These are phyloP conservation scores for Rhizopogon roseolus DNA, from an alignment of 768 basidiomycete species.

Conservation along the genomic window DNA sequence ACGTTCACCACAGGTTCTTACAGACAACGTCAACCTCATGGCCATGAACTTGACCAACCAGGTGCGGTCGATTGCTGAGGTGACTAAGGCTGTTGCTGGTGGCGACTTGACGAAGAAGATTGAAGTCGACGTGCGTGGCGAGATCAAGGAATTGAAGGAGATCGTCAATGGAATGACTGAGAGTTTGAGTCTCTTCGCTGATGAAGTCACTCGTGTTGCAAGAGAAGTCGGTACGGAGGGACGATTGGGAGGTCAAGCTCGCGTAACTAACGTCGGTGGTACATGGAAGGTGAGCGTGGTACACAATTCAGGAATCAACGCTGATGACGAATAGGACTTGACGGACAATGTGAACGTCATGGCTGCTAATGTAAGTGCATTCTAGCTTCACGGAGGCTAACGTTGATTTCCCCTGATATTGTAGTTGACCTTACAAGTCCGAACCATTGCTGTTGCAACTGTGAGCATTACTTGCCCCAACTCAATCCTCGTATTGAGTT, in stretches of 20 bases:
- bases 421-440: conserved; percentile 88
- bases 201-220: conserved; percentile 83
- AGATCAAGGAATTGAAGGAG: conserved; percentile 86
- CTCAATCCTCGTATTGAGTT: background rate
- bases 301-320: background rate
- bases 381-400: background rate
- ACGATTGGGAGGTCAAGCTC: conserved; percentile 88
- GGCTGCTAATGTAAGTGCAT: conserved; percentile 75
- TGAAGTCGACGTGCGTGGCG: conserved; percentile 86
- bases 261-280: conserved; percentile 91
- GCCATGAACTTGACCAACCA: conserved; percentile 89
- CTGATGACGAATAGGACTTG: conserved; percentile 48
- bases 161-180: conserved; percentile 97
- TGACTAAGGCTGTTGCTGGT: conserved; percentile 91
- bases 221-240: conserved; percentile 98
- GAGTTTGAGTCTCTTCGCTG: conserved; percentile 78
- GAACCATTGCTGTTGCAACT: conserved; percentile 89
- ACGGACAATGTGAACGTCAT: conserved; percentile 96
- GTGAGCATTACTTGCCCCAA: conserved; percentile 36
- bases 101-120: conserved; percentile 95
- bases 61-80: conserved; percentile 85
- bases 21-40: conserved; percentile 86
- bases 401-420: background rate
- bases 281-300: conserved; percentile 73
- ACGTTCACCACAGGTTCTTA: conserved; percentile 38